A percentile compares a stretch with the other conserved stretches of the same genome.
Conservation (phyloP, 1,284 basidiomycete species). For the Fomitopsis schrenkii region DNA sequence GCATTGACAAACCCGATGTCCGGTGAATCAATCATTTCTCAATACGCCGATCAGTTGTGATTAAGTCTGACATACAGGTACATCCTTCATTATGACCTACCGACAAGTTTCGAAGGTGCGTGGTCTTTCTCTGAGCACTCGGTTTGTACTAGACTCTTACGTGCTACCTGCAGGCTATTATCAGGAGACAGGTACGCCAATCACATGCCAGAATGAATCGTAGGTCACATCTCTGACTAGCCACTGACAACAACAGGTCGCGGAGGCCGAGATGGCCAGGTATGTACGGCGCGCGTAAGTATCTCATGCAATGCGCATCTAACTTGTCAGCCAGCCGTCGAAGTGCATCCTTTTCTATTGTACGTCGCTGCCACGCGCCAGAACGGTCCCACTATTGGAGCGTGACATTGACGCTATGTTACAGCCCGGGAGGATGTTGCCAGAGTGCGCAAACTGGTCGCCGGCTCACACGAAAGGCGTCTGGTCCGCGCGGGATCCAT, state of each 20-base stretch:
- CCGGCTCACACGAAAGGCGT: conserved; percentile 42
- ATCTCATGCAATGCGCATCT: background rate
- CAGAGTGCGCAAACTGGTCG: conserved; percentile 50
- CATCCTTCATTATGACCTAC: conserved; percentile 76
- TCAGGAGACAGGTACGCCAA: conserved; percentile 71
- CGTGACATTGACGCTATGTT: background rate
- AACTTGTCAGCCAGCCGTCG: conserved; percentile 48
- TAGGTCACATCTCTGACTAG: background rate
- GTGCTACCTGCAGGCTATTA: conserved; percentile 63
- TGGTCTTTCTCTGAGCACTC: background rate
- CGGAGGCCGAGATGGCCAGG: conserved; percentile 80
- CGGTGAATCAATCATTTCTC: conserved; percentile 40
- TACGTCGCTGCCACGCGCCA: conserved; percentile 29
- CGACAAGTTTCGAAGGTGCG: conserved; percentile 79
- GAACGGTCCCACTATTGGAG: background rate
- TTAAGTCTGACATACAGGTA: conserved; percentile 38
- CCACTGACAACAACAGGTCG: conserved; percentile 41
- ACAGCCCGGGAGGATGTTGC: conserved; percentile 75
- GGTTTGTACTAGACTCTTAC: background rate
- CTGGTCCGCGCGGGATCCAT: conserved; percentile 33
- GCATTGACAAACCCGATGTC: conserved; percentile 83
- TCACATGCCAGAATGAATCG: background rate
- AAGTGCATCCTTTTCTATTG: conserved; percentile 84
- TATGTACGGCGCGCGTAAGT: conserved; percentile 28
- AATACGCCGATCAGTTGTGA: background rate